A percentile compares a stretch with the other conserved stretches of the same genome.
These are phyloP conservation scores for Hyaloscypha hepaticicola DNA, from an alignment of 495 filamentous ascomycete genomes.

Conservation along the genomic window DNA sequence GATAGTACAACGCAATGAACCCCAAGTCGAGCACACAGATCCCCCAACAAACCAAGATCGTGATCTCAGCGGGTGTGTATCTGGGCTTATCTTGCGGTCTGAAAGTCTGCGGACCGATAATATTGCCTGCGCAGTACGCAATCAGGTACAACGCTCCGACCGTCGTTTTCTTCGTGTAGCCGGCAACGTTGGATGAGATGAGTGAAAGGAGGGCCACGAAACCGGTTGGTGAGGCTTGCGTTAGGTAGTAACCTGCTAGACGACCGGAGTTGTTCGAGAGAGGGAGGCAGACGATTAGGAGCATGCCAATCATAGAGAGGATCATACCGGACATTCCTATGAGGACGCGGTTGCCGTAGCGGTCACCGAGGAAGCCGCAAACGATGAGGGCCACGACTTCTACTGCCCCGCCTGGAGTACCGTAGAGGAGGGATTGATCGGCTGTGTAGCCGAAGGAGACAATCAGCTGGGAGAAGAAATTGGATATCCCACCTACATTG, in stretches of 20 bases:
- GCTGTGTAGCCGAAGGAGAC: constrained; percentile 57
- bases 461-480: constrained; percentile 71
- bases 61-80: constrained; percentile 68
- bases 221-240: constrained; percentile 48
- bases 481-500: constrained; percentile 46
- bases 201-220: constrained; percentile 27
- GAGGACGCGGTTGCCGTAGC: constrained; percentile 53
- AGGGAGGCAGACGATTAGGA: constrained; percentile 65
- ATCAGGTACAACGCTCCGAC: constrained; percentile 61
- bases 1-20: constrained; percentile 65
- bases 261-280: constrained; percentile 41
- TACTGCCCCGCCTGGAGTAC: constrained; percentile 63
- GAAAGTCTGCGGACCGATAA: constrained; percentile 44
- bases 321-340: constrained; percentile 42
- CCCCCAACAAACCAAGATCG: constrained; percentile 62
- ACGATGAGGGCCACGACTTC: constrained; percentile 61
- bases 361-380: constrained; percentile 61
- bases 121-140: constrained; percentile 61
- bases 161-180: constrained; percentile 76
- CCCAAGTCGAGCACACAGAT: constrained; percentile 54
- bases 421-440: constrained; percentile 63
- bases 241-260: constrained; percentile 35
- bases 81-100: constrained; percentile 41
- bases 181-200: constrained; percentile 58
- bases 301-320: constrained; percentile 53